Conservation (phyloP, 345 rosid genomes). For the Moricandia moricandioides region DNA sequence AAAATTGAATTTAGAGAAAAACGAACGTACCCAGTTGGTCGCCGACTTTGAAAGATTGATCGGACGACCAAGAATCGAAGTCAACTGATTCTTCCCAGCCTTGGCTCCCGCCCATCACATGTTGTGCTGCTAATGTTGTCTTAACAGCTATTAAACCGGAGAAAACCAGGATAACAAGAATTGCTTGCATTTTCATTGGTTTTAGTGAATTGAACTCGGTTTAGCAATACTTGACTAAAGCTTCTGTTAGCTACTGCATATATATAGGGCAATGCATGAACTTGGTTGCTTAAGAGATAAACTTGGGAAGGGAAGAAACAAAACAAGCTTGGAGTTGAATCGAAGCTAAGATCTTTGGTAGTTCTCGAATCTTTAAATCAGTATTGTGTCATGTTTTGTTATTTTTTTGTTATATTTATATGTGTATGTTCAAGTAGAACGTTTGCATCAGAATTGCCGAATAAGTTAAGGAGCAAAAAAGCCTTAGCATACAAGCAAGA, state of each 20-base stretch:
- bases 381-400: neutral
- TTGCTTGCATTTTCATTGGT: slow-evolving; percentile 34
- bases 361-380: slow-evolving; percentile 22
- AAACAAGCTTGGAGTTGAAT: slow-evolving; percentile 62
- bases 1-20: neutral
- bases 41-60: slow-evolving; percentile 68
- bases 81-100: slow-evolving; percentile 85
- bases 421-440: neutral
- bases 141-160: slow-evolving; percentile 35
- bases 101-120: slow-evolving; percentile 77
- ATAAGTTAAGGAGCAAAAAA: no score
- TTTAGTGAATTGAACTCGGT: neutral
- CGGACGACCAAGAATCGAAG: slow-evolving; percentile 67
- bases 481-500: no score
- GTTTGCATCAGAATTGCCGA: no score
- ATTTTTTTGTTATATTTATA: neutral
- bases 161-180: slow-evolving; percentile 36
- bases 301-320: slow-evolving; percentile 19
- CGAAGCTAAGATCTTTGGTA: slow-evolving; percentile 45
- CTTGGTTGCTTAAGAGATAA: slow-evolving; percentile 5
- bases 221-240: neutral
- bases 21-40: slow-evolving; percentile 63
- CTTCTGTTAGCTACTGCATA: slow-evolving; percentile 1
- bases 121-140: slow-evolving; percentile 54
- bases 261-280: slow-evolving; percentile 19